Base-by-base conservation (phyloP, 2,329 filamentous ascomycete genomes). In the Trichoderma sp. region DNA sequence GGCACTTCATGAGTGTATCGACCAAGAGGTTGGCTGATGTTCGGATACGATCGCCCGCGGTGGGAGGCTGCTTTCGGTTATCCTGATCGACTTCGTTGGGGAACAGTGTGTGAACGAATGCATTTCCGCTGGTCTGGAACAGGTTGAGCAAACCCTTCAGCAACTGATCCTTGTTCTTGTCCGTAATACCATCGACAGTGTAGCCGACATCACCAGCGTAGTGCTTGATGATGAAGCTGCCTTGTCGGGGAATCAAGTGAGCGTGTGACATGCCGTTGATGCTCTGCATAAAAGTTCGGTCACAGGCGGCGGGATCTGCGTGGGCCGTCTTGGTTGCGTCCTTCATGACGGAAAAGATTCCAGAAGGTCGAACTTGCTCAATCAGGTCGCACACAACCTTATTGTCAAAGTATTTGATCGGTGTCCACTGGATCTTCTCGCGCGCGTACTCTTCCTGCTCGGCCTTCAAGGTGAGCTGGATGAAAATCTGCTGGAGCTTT, bases 361-460 rank as follows among this genome's bases (percentile, higher is more conserved):
- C 97, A 1, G 95, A 93, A 6, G 97, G 97, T 72, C 95, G 89
- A 82, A 93, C 91, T 82, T 97, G 94, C 84, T 99, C 97, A 79
- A 99, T 99, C 81, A 99, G 85, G 77, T 98, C 97, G 83, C 97
- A 99, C 75, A 99, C 97, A 65, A 99, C 93, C 88, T 98, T 98
- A 89, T 99, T 99, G 85, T 99, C 97, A 80, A 98, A 99, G 85
- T 98, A 99, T 81, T 97, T 97, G 88, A 99, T 99, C 3, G 97
- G 97, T 0, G 95, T 98, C 97, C 97, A 99, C 82, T 97, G 92
- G 82, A 99, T 99, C 87, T 98, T 93, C 84, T 99, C 97, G 66
- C 94, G 89, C 18, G 93, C 95, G 81, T 99, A 99, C 84, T 99
- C 97, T 80, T 99, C 97, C 86, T 99, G 97, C 84, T 99, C 97